phyloP scores from a whole-genome alignment of 306 rosid species.

The Trifolium fragiferum region DNA sequence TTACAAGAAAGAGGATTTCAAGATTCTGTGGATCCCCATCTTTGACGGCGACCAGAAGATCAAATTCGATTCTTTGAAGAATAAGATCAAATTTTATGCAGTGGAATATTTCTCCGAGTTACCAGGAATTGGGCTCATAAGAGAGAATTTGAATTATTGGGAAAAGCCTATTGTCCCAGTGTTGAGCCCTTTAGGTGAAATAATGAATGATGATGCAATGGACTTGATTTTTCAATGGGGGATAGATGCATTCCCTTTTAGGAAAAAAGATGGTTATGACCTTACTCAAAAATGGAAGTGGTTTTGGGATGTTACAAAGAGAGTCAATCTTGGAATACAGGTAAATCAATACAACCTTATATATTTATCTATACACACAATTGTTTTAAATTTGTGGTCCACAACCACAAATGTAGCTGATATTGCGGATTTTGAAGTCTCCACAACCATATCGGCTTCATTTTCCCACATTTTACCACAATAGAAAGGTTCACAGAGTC shows the following conservation, averaged over 20 bases:
- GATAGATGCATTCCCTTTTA: conserved; percentile 46
- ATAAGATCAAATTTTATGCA: conserved; percentile 40
- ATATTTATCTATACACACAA: background rate
- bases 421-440: too few relatives aligned
- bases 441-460: too few relatives aligned
- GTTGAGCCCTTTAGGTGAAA: conserved; percentile 14
- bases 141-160: conserved; percentile 33
- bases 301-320: conserved; percentile 49
- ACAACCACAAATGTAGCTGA: too few relatives aligned
- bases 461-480: too few relatives aligned
- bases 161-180: conserved; percentile 42
- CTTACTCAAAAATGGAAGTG: conserved; percentile 48
- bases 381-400: too few relatives aligned
- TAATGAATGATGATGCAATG: conserved; percentile 44
- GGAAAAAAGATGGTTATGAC: conserved; percentile 41
- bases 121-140: conserved; percentile 31
- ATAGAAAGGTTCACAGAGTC: too few relatives aligned
- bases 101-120: conserved; percentile 29
- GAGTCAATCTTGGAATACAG: conserved; percentile 44
- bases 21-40: conserved; percentile 43
- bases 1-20: conserved; percentile 47
- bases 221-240: conserved; percentile 51
- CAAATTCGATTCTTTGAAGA: conserved; percentile 6
- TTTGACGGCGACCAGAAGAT: background rate
- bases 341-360: conserved; percentile 3